Evolutionary conservation across 306 rosid genomes (phyloP).

Genomic region (Quercus cerris): DNA sequence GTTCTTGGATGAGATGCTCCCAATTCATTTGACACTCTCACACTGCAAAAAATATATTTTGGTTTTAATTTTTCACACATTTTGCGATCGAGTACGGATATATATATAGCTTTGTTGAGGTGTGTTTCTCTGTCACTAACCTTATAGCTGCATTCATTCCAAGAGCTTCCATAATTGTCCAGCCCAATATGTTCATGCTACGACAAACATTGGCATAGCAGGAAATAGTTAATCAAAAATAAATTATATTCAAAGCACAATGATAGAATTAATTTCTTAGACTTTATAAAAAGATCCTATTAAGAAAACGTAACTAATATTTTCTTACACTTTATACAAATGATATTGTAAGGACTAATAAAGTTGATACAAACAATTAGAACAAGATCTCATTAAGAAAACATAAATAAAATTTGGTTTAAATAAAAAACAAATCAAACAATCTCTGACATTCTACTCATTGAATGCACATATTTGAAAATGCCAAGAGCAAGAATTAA

Average conservation of each 20-base stretch:
- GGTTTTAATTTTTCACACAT: not conserved
- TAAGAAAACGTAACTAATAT: too few species aligned
- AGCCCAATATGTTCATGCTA: conserved; percentile 77
- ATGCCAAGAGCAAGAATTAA: too few species aligned
- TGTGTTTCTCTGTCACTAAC: conserved; percentile 19
- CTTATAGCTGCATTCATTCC: conserved; percentile 76
- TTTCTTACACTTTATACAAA: too few species aligned
- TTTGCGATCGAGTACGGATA: not conserved
- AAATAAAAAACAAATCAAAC: too few species aligned
- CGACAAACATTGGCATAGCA: conserved; percentile 8
- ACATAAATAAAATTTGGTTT: too few species aligned
- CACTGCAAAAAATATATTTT: conserved; percentile 39
- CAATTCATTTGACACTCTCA: conserved; percentile 87
- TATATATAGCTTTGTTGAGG: not conserved
- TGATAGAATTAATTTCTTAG: too few species aligned
- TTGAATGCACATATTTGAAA: too few species aligned
- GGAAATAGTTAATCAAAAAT: not conserved
- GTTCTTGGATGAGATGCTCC: conserved; percentile 87
- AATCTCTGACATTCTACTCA: too few species aligned
- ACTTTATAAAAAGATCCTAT: too few species aligned
- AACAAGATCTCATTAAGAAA: too few species aligned
- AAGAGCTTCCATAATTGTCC: conserved; percentile 60
- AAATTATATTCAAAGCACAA: not conserved
- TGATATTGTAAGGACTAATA: too few species aligned
- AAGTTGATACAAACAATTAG: too few species aligned